phyloP scores from a whole-genome alignment of 106 monocot genomes.

The Iris macrosiphon region DNA sequence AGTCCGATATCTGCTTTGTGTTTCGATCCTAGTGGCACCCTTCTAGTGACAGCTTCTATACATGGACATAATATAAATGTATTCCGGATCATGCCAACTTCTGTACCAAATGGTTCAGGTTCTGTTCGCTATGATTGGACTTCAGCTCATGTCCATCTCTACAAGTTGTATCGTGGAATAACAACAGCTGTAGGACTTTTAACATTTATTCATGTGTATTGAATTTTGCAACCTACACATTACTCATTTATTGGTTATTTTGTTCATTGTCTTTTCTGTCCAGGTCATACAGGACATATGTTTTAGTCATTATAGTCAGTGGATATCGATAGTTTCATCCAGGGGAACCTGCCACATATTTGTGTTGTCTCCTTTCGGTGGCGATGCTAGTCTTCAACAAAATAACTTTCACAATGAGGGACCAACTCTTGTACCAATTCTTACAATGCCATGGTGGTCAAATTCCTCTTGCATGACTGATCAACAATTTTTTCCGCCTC shows the following conservation, averaged over 20 bases:
- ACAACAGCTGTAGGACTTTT: slow-evolving; percentile 70
- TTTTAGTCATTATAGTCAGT: slow-evolving; percentile 90
- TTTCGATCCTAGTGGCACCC: slow-evolving; percentile 95
- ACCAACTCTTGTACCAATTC: slow-evolving; percentile 41
- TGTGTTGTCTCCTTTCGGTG: slow-evolving; percentile 89
- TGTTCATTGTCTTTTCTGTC: slow-evolving; percentile 2
- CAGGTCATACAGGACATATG: slow-evolving; percentile 93
- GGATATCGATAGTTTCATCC: slow-evolving; percentile 87
- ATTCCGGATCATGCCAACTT: slow-evolving; percentile 76
- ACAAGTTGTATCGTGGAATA: slow-evolving; percentile 92
- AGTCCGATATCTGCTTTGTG: slow-evolving; percentile 98
- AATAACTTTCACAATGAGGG: slow-evolving; percentile 47
- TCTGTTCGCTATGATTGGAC: slow-evolving; percentile 68
- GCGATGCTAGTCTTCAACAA: slow-evolving; percentile 54
- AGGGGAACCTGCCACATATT: slow-evolving; percentile 88
- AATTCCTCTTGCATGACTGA: slow-evolving; percentile 37
- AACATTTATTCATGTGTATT: background rate
- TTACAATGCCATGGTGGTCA: slow-evolving; percentile 92
- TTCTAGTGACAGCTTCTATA: slow-evolving; percentile 89
- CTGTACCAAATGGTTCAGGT: slow-evolving; percentile 41
- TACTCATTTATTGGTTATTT: background rate
- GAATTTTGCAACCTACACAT: background rate
- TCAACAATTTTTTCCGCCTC: slow-evolving; percentile 52
- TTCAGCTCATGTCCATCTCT: slow-evolving; percentile 86
- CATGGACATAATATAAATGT: slow-evolving; percentile 95